A percentile compares a stretch with the other conserved stretches of the same genome.
These are phyloP conservation scores for Aspergillus nidulans DNA, from an alignment of 495 filamentous ascomycete species.

Conservation along the genomic window DNA sequence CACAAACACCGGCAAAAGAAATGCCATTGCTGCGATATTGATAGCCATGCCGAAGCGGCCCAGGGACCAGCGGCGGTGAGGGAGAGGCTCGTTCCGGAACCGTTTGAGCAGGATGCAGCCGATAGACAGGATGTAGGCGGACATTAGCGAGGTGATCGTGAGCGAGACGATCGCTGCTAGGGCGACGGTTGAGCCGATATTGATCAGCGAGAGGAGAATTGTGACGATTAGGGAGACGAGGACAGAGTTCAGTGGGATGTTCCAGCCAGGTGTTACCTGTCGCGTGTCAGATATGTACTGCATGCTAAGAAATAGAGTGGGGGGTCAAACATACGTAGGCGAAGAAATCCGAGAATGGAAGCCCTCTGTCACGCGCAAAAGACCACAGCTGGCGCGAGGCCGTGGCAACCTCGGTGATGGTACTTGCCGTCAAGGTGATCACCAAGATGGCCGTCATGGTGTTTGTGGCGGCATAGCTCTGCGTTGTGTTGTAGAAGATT, in stretches of 20 bases:
- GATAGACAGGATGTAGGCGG: slow-evolving; percentile 50
- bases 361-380: slow-evolving; percentile 52
- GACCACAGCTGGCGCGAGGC: slow-evolving; percentile 55
- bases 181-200: slow-evolving; percentile 47
- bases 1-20: slow-evolving; percentile 45
- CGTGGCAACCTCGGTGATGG: slow-evolving; percentile 52
- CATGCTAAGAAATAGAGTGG: not conserved
- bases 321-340: slow-evolving; percentile 41
- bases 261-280: slow-evolving; percentile 45
- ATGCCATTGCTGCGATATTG: slow-evolving; percentile 39
- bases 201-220: slow-evolving; percentile 49
- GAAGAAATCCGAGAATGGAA: slow-evolving; percentile 52
- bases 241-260: slow-evolving; percentile 51
- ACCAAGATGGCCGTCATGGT: slow-evolving; percentile 49
- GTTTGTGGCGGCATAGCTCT: slow-evolving; percentile 39
- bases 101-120: slow-evolving; percentile 45
- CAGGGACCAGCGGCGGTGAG: slow-evolving; percentile 45
- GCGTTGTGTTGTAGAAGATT: slow-evolving; percentile 49
- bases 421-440: slow-evolving; percentile 44
- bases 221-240: slow-evolving; percentile 41
- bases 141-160: slow-evolving; percentile 35
- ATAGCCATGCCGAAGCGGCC: slow-evolving; percentile 44
- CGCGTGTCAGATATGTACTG: not conserved
- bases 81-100: slow-evolving; percentile 35
- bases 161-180: slow-evolving; percentile 47